phyloP scores from a whole-genome alignment of 495 filamentous ascomycete genomes.

The Cladorrhinum samala region DNA sequence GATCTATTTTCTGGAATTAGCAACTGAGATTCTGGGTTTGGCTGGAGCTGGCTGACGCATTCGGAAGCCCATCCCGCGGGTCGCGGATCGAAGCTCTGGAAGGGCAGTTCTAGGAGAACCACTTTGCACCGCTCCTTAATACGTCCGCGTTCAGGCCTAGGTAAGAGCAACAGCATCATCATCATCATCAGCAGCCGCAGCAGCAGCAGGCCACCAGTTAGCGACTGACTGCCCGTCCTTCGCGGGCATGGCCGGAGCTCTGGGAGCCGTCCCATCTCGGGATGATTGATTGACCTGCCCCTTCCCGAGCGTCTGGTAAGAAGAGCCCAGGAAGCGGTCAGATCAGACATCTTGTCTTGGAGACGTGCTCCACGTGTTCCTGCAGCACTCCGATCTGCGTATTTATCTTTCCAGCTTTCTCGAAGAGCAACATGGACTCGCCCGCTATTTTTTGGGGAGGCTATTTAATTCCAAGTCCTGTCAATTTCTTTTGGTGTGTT shows the following conservation, averaged over 20 bases:
- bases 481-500: neutral
- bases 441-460: constrained; percentile 1
- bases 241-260: neutral
- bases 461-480: neutral
- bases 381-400: constrained; percentile 17
- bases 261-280: no score
- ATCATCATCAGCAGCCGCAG: no score
- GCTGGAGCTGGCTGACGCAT: constrained; percentile 17
- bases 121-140: constrained; percentile 11
- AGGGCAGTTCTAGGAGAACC: constrained; percentile 10
- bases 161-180: no score
- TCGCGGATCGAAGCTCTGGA: constrained; percentile 11
- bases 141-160: constrained; percentile 17
- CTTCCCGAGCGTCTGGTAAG: neutral
- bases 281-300: neutral
- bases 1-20: neutral
- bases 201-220: no score
- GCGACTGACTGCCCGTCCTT: neutral
- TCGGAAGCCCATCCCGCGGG: constrained; percentile 21
- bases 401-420: constrained; percentile 8
- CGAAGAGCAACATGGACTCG: constrained; percentile 12
- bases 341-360: neutral
- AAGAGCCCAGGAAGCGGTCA: neutral
- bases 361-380: constrained; percentile 23
- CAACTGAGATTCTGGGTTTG: constrained; percentile 8